Evolutionary conservation across 441 rosid genomes (phyloP), one percentile per base, ranked within the genome.

Genomic region (Corymbia calophylla): DNA sequence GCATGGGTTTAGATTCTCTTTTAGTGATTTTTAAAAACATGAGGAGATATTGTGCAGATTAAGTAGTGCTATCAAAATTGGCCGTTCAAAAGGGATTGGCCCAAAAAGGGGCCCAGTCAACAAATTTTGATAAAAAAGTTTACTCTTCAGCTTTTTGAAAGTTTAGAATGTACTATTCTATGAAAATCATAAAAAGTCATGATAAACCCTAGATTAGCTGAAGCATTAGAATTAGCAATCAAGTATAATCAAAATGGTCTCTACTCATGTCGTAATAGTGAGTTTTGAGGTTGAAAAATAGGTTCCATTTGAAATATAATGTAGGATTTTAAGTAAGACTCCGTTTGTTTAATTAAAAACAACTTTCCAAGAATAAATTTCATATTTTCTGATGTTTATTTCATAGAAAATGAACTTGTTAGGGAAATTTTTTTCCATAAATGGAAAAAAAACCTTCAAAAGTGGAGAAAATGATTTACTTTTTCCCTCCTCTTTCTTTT

Each of bases 21-120:
- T 9, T 19, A 35, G 27, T 35, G 8, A 35, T 70, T 70, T 70
- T 19, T 11, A 35, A 35, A 35, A 23, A 35, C 7, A 35, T 35
- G 15, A 35, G 0, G 1, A 70, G 81, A 19, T 66, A 31, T 5
- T 0, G 21, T 2, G 13, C 23, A 0, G 0, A 31, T 8, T 21
- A 31, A 25, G 15, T 35, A 19, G 1, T 19, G 4, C 27, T 9
- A 35, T 70, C 16, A 9, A 70, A 70, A 27, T 70, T 39, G 8
- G 81, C 23, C 4, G 39, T 16, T 66, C 0, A 31, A 66, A 66
- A 8, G 17, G 77, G 39, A 8, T 66, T 31, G 77, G 44, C 1
- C 81, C 47, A 35, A 70, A 32, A 19, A 1, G 8, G 48, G 48
- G 48, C 29, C 48, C 0, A 35, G 29, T 35, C 81, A 70, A 19